Percentiles rank a stretch among this genome's conserved stretches.
Evolutionary conservation across 495 filamentous ascomycete species (phyloP).

Genomic region (Terfezia claveryi): DNA sequence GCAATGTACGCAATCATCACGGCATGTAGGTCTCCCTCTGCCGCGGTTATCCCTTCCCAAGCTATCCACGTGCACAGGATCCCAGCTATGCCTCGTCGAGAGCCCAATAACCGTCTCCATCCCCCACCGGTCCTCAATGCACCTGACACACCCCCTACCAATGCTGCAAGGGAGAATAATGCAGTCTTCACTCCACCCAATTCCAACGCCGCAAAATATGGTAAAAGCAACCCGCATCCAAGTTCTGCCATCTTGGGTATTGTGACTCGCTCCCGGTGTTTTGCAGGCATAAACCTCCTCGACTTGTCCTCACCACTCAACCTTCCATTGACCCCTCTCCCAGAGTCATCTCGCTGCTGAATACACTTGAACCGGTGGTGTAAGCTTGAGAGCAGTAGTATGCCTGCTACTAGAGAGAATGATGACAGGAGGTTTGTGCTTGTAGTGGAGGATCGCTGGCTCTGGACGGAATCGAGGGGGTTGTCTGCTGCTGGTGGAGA

Average conservation of each 20-base stretch:
- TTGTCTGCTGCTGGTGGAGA: not conserved
- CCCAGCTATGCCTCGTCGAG: constrained; percentile 4
- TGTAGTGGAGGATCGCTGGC: not conserved
- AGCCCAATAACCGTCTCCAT: constrained; percentile 1
- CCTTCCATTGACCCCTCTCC: not conserved
- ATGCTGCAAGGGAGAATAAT: constrained; percentile 6
- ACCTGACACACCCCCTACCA: constrained; percentile 8
- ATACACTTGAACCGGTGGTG: not conserved
- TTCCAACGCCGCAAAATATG: constrained; percentile 14
- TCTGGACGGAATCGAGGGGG: not conserved
- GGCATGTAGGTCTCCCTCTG: not conserved
- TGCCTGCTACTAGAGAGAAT: not conserved
- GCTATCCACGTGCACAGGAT: not conserved
- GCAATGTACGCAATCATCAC: not conserved
- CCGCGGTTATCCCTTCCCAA: not conserved
- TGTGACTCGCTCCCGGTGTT: constrained; percentile 5
- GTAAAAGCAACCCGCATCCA: constrained; percentile 4
- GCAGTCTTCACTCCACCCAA: constrained; percentile 12
- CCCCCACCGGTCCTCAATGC: constrained; percentile 5
- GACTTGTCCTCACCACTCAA: not conserved
- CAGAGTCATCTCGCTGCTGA: constrained; percentile 2
- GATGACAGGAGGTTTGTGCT: not conserved
- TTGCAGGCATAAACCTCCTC: constrained; percentile 7
- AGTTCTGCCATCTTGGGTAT: constrained; percentile 6
- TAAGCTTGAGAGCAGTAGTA: not conserved